Percentiles rank a stretch among this genome's conserved stretches.
Evolutionary conservation across 305 asterid genomes (phyloP).

Genomic region (Nicotiana rustica): DNA sequence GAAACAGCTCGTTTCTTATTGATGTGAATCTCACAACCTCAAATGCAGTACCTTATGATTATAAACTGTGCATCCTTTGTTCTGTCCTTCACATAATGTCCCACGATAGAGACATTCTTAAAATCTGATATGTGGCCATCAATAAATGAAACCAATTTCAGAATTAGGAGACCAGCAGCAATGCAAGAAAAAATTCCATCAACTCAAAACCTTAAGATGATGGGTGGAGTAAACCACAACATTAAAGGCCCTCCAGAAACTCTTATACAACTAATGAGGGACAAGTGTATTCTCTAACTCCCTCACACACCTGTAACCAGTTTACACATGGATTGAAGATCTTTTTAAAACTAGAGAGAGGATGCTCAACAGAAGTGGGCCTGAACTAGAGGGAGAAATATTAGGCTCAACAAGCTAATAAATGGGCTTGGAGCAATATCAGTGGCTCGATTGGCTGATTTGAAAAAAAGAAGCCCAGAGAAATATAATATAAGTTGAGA

Average conservation of each 20-base stretch:
- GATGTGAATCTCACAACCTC: slow-evolving; percentile 14
- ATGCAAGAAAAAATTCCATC: neutral
- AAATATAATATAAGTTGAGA: neutral
- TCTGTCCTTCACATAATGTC: slow-evolving; percentile 97
- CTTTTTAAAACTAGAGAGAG: too few relatives aligned
- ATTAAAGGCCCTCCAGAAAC: neutral
- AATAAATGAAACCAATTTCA: neutral
- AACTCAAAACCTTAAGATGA: neutral
- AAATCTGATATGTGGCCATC: slow-evolving; percentile 57
- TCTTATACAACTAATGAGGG: too few relatives aligned
- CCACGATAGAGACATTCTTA: slow-evolving; percentile 96
- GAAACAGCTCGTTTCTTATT: slow-evolving; percentile 15
- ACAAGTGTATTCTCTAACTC: neutral
- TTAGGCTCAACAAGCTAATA: neutral
- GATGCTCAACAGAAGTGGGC: neutral
- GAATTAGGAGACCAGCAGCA: neutral
- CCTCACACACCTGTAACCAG: neutral
- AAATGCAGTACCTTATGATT: slow-evolving; percentile 69
- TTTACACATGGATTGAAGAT: neutral
- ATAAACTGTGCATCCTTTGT: slow-evolving; percentile 98
- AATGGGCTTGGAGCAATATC: neutral
- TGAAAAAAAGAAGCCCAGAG: neutral
- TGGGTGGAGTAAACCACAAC: too few relatives aligned
- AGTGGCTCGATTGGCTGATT: neutral
- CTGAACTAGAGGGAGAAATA: neutral